A percentile compares a stretch with the other conserved stretches of the same genome.
These are phyloP conservation scores for Leishmania tarentolae DNA, from an alignment of 208 protist genomes.

Conservation along the genomic window DNA sequence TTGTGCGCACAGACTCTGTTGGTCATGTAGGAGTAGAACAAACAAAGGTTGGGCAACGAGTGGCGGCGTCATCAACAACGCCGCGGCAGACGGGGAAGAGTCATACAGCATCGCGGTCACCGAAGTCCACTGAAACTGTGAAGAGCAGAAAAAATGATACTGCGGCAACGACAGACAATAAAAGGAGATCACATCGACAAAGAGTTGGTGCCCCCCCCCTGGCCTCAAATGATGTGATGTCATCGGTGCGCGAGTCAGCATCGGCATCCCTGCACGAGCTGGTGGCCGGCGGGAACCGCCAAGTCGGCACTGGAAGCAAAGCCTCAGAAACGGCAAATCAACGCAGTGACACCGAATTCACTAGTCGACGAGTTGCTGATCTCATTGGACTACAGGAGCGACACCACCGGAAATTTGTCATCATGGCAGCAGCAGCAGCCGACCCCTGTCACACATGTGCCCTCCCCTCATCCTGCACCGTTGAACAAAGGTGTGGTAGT, in stretches of 20 bases:
- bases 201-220: background rate
- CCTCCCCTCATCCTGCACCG: background rate
- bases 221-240: background rate
- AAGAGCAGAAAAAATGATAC: background rate
- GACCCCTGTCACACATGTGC: background rate
- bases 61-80: background rate
- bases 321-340: background rate
- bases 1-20: background rate
- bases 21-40: background rate
- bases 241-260: background rate
- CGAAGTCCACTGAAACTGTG: background rate
- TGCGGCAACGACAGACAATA: background rate
- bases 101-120: background rate
- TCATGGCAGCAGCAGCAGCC: background rate
- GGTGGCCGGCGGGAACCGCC: background rate
- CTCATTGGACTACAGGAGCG: background rate
- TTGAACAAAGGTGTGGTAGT: constrained; percentile 18
- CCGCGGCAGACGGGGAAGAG: too few species aligned
- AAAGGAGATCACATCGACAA: background rate
- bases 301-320: background rate
- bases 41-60: background rate
- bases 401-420: background rate
- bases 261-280: background rate
- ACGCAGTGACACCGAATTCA: background rate
- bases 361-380: background rate